phyloP scores from a whole-genome alignment of 495 filamentous ascomycete genomes.

The Gamarada debralockiae region DNA sequence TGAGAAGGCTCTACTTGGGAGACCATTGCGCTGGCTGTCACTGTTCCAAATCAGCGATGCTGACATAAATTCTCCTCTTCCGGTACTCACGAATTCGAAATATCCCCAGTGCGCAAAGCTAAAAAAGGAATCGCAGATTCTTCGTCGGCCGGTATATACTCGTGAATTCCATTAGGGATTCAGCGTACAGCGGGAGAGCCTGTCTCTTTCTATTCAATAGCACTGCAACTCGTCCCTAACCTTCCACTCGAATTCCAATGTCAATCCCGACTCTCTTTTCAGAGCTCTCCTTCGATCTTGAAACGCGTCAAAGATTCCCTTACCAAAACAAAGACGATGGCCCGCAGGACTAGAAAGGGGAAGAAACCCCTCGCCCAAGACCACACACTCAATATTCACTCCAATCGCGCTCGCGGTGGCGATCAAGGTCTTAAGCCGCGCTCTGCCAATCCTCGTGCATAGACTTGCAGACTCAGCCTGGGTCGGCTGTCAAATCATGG shows the following conservation, averaged over 20 bases:
- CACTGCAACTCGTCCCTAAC: background rate
- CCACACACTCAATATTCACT: too few relatives aligned
- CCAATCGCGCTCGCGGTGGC: too few relatives aligned
- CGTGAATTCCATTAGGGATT: background rate
- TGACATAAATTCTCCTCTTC: background rate
- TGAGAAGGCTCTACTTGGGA: constrained; percentile 59
- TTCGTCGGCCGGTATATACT: background rate
- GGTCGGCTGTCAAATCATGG: background rate
- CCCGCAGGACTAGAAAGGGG: background rate
- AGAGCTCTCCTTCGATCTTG: constrained; percentile 4
- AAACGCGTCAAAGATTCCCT: constrained; percentile 15
- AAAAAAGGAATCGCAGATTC: background rate
- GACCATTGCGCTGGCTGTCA: constrained; percentile 50
- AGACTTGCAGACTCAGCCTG: background rate
- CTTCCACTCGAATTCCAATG: background rate
- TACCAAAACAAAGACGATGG: background rate
- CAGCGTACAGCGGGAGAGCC: background rate
- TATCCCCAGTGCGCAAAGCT: constrained; percentile 8
- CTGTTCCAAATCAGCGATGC: background rate
- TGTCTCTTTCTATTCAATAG: background rate
- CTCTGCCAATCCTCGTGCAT: too few relatives aligned
- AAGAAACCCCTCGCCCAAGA: too few relatives aligned
- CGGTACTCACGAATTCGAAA: constrained; percentile 2
- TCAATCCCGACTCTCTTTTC: constrained; percentile 3
- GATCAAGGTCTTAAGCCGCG: background rate